Base-by-base conservation (phyloP, 73 alveolate species). In the Breviolum minutum region DNA sequence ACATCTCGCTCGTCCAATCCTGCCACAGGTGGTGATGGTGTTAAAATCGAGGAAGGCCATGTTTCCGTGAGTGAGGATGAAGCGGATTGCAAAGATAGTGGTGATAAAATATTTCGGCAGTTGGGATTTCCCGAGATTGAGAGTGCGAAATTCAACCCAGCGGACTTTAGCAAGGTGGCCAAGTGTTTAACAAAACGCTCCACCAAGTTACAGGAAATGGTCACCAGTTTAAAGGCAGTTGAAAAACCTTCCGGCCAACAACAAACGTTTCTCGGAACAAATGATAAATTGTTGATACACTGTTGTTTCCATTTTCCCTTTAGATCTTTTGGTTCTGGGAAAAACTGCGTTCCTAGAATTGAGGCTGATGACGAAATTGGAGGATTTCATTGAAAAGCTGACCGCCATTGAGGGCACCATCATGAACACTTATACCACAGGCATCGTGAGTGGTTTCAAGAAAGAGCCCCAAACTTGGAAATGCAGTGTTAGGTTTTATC, bases 101-200 rank as follows among this genome's bases (percentile, higher is more conserved):
- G 29, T 24, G 63, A 40, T 30, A 63, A 69, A 63, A 22, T 87
- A 30, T 32, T 87, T 30, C 63, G 30, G 27, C 40, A 62, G 5
- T 20, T 87, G 12, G 68, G 27, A 9, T 87, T 87, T 30, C 95
- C 95, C 12, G 83, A 87, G 83, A 22, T 87, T 10, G 83, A 32
- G 0, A 8, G 29, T 7, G 16, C 29, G 4, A 10, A 64, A 16
- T 83, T 83, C 73, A 12, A 24, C 26, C 14, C 92, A 7, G 24
- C 29, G 83, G 1, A 1, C 40, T 87, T 80, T 30, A 6, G 30
- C n/a, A 68, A 63, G 68, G 20, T 87, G 7, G 7, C 17, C n/a
- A 63, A 17, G 20, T 87, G 95, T 63, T 8, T 87, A 22, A 17
- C 48, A 8, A 68, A 29, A 40, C 63, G 95, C n/a, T 13, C 54